These are phyloP conservation scores for Scortechinia acanthostroma DNA, from an alignment of 2,329 filamentous ascomycete genomes.

Conservation along the genomic window DNA sequence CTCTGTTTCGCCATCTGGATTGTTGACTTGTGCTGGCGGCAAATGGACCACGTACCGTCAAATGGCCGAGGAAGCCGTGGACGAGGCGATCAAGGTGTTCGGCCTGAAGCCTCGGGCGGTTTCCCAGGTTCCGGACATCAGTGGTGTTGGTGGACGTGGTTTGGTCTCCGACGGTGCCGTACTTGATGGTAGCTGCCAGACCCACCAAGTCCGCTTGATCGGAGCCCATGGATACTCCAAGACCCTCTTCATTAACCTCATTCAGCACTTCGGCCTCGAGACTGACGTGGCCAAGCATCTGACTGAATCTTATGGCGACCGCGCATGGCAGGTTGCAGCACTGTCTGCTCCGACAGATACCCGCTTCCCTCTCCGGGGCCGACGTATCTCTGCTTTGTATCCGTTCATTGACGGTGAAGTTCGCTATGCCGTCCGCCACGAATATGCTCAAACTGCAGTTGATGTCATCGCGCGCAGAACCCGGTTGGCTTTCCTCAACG, in stretches of 20 bases:
- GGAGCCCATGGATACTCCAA: conserved; percentile 73
- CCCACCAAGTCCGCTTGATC: conserved; percentile 65
- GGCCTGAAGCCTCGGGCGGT: conserved; percentile 43
- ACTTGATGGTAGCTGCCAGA: conserved; percentile 67
- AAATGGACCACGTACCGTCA: conserved; percentile 88
- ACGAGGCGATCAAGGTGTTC: conserved; percentile 68
- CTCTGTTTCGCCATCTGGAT: conserved; percentile 65
- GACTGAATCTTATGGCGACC: conserved; percentile 55
- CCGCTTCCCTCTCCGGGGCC: conserved; percentile 33
- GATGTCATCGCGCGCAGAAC: conserved; percentile 68
- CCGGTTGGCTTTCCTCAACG: conserved; percentile 70
- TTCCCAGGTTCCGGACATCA: conserved; percentile 52
- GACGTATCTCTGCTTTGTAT: conserved; percentile 31
- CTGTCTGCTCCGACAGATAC: conserved; percentile 52
- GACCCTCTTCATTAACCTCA: conserved; percentile 64
- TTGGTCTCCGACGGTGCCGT: background rate
- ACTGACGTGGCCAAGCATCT: conserved; percentile 61
- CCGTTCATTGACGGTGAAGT: conserved; percentile 72
- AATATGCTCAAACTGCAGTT: conserved; percentile 67
- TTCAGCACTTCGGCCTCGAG: conserved; percentile 60
- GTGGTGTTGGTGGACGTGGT: conserved; percentile 53
- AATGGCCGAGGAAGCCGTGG: conserved; percentile 81
- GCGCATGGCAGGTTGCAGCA: conserved; percentile 65
- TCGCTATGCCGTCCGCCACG: conserved; percentile 64
- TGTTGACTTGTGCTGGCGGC: conserved; percentile 74